Conservation (phyloP, 176 grass and related monocot species). For the Oryza coarctata region DNA sequence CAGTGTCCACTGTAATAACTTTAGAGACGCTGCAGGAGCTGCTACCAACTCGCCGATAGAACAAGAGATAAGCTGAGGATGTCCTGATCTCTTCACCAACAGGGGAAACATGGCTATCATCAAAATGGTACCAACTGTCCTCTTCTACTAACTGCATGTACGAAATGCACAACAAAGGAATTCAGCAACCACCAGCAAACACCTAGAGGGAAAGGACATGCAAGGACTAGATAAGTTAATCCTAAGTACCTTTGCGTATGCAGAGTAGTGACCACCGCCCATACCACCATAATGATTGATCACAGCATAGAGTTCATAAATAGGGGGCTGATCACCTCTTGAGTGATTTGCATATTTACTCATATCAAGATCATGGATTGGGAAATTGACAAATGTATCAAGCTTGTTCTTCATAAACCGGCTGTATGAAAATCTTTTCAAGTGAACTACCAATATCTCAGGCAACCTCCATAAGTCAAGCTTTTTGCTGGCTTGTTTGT, state of each 20-base stretch:
- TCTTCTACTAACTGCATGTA: constrained; percentile 68
- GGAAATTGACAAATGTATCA: constrained; percentile 95
- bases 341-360: constrained; percentile 61
- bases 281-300: constrained; percentile 95
- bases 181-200: constrained; percentile 10
- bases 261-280: constrained; percentile 95
- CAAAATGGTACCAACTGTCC: constrained; percentile 94
- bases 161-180: constrained; percentile 16
- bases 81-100: constrained; percentile 76
- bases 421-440: constrained; percentile 98
- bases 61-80: constrained; percentile 85
- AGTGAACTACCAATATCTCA: constrained; percentile 92
- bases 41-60: constrained; percentile 61
- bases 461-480: constrained; percentile 96
- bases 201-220: not conserved
- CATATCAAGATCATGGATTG: constrained; percentile 77
- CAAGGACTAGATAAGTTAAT: not conserved
- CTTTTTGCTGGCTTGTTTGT: constrained; percentile 96
- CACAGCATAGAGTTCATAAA: constrained; percentile 92
- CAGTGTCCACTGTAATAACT: constrained; percentile 29
- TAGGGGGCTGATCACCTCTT: not conserved
- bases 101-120: constrained; percentile 86
- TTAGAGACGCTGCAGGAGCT: constrained; percentile 34
- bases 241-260: constrained; percentile 76
- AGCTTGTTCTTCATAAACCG: constrained; percentile 97